Evolutionary conservation across 805 yeast species (phyloP).

Genomic region (Kuraishia ogatae): DNA sequence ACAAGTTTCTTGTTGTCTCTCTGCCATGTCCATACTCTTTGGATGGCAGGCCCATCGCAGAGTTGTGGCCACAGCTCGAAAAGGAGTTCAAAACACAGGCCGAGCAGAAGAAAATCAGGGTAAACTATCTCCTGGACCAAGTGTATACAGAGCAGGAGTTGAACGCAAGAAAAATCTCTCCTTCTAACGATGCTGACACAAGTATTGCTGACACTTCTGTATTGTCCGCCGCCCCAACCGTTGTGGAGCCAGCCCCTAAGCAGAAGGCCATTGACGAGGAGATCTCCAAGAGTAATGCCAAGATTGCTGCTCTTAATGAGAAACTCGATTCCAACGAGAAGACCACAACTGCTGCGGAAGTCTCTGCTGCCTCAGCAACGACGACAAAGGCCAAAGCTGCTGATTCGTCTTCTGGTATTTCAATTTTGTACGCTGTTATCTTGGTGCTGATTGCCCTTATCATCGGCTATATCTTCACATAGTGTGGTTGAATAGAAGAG

Average conservation of each 20-base stretch:
- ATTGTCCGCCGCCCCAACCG: not conserved
- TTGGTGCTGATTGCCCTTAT: conserved; percentile 3
- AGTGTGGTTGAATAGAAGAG: not conserved
- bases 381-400: not conserved
- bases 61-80: conserved; percentile 67
- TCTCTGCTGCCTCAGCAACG: not conserved
- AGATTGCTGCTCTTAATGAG: conserved; percentile 5
- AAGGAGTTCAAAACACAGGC: conserved; percentile 30
- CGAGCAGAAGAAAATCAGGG: conserved; percentile 8
- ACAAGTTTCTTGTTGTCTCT: conserved; percentile 85
- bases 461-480: conserved; percentile 1
- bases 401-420: not conserved
- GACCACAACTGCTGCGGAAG: not conserved
- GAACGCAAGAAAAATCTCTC: conserved; percentile 1
- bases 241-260: not conserved
- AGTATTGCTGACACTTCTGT: not conserved
- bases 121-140: conserved; percentile 5
- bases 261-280: not conserved
- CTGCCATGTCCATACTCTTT: conserved; percentile 61
- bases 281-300: conserved; percentile 5
- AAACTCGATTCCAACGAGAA: conserved; percentile 3
- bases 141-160: conserved; percentile 2
- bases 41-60: conserved; percentile 49
- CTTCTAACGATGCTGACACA: not conserved
- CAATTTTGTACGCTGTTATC: not conserved